These are phyloP conservation scores for Colletotrichum aenigma DNA, from an alignment of 2,329 filamentous ascomycete genomes.

Conservation along the genomic window DNA sequence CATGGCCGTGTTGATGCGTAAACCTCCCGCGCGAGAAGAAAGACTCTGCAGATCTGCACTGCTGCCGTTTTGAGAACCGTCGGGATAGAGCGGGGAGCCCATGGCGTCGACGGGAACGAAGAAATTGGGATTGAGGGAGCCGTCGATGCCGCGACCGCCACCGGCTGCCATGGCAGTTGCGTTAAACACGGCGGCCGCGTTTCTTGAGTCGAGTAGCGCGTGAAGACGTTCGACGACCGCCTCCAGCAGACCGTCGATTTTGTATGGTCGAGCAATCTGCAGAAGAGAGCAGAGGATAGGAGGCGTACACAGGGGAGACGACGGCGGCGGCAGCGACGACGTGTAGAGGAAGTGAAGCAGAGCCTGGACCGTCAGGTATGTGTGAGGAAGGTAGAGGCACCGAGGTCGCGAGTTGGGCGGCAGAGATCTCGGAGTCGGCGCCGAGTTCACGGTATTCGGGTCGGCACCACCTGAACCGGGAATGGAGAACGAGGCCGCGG, in stretches of 20 bases:
- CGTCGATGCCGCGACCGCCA: conserved; percentile 83
- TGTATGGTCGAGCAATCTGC: conserved; percentile 91
- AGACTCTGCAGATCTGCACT: conserved; percentile 33
- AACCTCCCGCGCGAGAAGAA: conserved; percentile 37
- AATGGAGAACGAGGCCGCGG: conserved; percentile 22
- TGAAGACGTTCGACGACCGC: conserved; percentile 92
- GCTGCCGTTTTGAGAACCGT: conserved; percentile 22
- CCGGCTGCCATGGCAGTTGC: conserved; percentile 97
- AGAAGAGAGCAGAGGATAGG: conserved; percentile 95
- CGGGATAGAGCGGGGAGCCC: conserved; percentile 27
- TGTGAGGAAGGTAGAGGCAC: conserved; percentile 92
- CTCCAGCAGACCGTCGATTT: conserved; percentile 89
- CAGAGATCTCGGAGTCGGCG: conserved; percentile 61
- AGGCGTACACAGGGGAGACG: conserved; percentile 83
- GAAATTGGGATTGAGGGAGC: conserved; percentile 66
- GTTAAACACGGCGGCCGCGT: conserved; percentile 97
- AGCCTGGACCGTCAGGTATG: conserved; percentile 85
- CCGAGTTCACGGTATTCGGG: conserved; percentile 54
- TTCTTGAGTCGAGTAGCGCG: conserved; percentile 86
- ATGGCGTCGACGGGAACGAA: conserved; percentile 56
- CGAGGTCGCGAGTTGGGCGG: conserved; percentile 74
- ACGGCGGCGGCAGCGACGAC: conserved; percentile 78
- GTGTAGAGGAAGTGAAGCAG: conserved; percentile 95
- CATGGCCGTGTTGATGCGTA: conserved; percentile 55
- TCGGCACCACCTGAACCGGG: conserved; percentile 38